These are phyloP conservation scores for Viola pubescens DNA, from an alignment of 441 rosid genomes.

Conservation along the genomic window DNA sequence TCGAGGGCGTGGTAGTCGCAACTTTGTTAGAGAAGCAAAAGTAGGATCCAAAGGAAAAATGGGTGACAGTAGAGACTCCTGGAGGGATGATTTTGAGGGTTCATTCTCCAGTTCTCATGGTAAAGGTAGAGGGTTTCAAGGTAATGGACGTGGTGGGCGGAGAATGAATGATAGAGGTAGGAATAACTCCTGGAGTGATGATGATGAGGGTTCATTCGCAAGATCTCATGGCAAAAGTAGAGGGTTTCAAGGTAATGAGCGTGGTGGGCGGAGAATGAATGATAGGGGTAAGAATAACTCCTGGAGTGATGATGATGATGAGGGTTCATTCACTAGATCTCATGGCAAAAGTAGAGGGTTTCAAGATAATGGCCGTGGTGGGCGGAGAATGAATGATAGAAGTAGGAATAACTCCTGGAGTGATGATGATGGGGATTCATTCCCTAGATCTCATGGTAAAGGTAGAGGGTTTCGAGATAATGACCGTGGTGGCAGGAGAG, in stretches of 20 bases:
- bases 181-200: slow-evolving; percentile 18
- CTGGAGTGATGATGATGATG: slow-evolving; percentile 16
- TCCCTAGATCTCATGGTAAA: slow-evolving; percentile 18
- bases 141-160: slow-evolving; percentile 7
- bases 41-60: slow-evolving; percentile 30
- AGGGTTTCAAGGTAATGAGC: slow-evolving; percentile 20
- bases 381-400: slow-evolving; percentile 13
- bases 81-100: slow-evolving; percentile 20
- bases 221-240: slow-evolving; percentile 21
- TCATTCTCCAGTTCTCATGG: slow-evolving; percentile 18
- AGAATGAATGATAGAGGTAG: slow-evolving; percentile 18
- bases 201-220: slow-evolving; percentile 12
- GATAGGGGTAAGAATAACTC: slow-evolving; percentile 13
- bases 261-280: slow-evolving; percentile 13
- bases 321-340: slow-evolving; percentile 13
- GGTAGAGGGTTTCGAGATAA: slow-evolving; percentile 22
- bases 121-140: slow-evolving; percentile 22
- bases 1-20: slow-evolving; percentile 18
- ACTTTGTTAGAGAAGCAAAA: slow-evolving; percentile 19
- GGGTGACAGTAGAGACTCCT: slow-evolving; percentile 24
- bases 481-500: slow-evolving; percentile 12
- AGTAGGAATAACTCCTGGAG: slow-evolving; percentile 14
- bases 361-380: slow-evolving; percentile 11
- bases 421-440: slow-evolving; percentile 16
- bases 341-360: slow-evolving; percentile 25